Evolutionary conservation across 2,329 filamentous ascomycete genomes (phyloP), one percentile per base, ranked within the genome.

Genomic region (Cadophora luteo-olivacea): DNA sequence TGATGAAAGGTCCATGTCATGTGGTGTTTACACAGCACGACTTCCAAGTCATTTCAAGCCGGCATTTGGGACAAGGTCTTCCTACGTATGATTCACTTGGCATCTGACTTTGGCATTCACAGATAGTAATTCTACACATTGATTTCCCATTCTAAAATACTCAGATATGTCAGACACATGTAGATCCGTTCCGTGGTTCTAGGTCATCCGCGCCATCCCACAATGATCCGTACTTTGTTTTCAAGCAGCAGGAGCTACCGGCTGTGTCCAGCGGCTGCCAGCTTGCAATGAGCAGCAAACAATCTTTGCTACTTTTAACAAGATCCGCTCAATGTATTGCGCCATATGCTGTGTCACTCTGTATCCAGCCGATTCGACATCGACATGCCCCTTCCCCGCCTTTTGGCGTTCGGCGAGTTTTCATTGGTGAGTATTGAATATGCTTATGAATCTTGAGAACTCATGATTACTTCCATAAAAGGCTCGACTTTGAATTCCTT

Each of bases 351-450:
- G 55, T 58, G 55, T 22, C n/a, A 38, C 3, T 38, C 29, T 4
- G 4, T 54, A 5, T 29, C 52, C 29, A 29, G 11, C 33, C 11
- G 8, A 60, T 41, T 60, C 19, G 16, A 22, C 49, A 8, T 36
- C 29, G 12, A 38, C 32, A 25, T 54, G 8, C n/a, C 11, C 48
- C n/a, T 38, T n/a, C 61, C 61, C 61, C 48, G 61, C 61, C n/a
- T 54, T 63, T 52, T 25, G 52, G 29, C 29, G 25, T 22, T 41
- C 49, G 48, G 61, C 48, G 49, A 54, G 3, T 64, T 51, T 36
- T 11, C 9, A 52, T 54, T 64, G 33, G 48, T 64, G 32, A 64
- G 25, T 9, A 9, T 36, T 14, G 33, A 54, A 32, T n/a, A 54
- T 64, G 48, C 48, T 54, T 54, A 49, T 49, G 38, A 61, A 61